Evolutionary conservation across 257 asterid genomes (phyloP), one percentile per base, ranked within the genome.

Genomic region (Lycium barbarum): DNA sequence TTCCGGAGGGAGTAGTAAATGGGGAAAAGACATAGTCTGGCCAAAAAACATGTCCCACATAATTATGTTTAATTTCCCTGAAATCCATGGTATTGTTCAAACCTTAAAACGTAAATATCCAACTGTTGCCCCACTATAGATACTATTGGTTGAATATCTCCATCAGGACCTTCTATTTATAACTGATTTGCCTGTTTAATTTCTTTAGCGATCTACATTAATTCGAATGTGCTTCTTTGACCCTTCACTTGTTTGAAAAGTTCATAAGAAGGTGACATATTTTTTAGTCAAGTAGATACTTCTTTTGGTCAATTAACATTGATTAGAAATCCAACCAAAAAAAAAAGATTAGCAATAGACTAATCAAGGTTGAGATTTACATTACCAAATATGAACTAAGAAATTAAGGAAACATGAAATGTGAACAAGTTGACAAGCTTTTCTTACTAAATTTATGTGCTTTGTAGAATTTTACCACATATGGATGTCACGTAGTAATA

Each of bases 31-130:
- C 5, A 47, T 59, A 73, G 9, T 47, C 59, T 11, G 7, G 12
- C 51, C 22, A 76, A 33, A 14, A 13, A 76, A 51, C 22, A 51
- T 51, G 82, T 22, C 82, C 82, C 82, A 53, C 82, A 33, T 78
- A 78, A 78, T 53, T 78, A 78, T 78, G 49, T 78, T 78, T 15
- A 78, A 7, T 53, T 49, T 74, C 8, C 82, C 82, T 53, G 82
- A 78, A 78, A 78, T 53, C 15, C 65, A 53, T 78, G 82, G 82
- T 53, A 26, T 8, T 8, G 82, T 78, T 53, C 33, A 78, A 78
- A 78, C 82, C 26, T 78, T 53, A 76, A 76, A 76, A 76, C 82
- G 62, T 33, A 76, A 78, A 78, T 78, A 78, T 78, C 82, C 12
- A 14, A 78, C 5, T 49, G 20, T 49, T 74, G 81, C 40, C 81